Conservation (phyloP, 2,329 filamentous ascomycete genomes). For the Cladosporium sp. region DNA sequence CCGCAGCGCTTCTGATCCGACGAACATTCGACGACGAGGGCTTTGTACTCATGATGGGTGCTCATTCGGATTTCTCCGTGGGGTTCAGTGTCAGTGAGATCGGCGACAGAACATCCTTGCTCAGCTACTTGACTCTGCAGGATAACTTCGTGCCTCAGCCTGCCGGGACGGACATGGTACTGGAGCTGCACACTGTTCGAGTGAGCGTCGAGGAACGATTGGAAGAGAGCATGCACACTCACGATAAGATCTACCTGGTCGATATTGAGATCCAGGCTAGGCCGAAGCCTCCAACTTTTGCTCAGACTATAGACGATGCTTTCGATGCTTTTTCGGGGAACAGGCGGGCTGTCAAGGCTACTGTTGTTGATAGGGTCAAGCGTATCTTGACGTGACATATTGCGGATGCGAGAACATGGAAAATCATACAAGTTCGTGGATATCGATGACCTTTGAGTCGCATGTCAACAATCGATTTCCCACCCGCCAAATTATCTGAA, state of each 20-base stretch:
- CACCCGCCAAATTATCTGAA: no score
- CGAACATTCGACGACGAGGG: constrained; percentile 9
- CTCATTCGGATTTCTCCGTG: constrained; percentile 11
- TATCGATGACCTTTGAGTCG: no score
- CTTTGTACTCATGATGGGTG: constrained; percentile 15
- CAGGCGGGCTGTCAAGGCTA: no score
- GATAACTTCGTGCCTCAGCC: background rate
- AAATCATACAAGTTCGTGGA: no score
- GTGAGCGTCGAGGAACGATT: constrained; percentile 1
- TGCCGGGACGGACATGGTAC: background rate
- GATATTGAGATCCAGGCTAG: background rate
- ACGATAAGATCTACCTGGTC: constrained; percentile 11
- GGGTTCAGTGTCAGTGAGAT: constrained; percentile 11
- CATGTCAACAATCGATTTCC: no score
- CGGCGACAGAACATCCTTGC: background rate
- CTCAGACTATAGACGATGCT: background rate
- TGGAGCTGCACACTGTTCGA: constrained; percentile 5
- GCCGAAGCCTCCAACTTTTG: background rate
- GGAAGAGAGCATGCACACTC: background rate
- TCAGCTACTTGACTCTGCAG: background rate
- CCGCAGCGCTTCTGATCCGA: constrained; percentile 10
- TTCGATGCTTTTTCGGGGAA: background rate
- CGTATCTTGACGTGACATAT: no score
- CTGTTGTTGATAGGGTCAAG: no score
- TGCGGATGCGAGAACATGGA: no score